Percentiles rank a stretch among this genome's conserved stretches.
phyloP scores from a whole-genome alignment of 768 basidiomycete genomes.

The Neoboletus brunneissimus region DNA sequence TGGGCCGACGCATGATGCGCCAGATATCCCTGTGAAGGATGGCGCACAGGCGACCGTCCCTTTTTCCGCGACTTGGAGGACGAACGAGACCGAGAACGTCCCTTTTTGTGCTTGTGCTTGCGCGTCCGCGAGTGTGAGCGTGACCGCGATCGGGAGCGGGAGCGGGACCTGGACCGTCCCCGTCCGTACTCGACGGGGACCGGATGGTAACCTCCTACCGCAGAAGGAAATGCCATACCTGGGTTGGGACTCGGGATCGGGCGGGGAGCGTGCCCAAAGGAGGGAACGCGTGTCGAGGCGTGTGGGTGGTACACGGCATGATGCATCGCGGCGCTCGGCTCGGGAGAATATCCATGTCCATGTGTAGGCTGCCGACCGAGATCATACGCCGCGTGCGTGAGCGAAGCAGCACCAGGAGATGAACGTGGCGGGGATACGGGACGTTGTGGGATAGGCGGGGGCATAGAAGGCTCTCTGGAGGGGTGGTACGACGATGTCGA shows the following conservation, averaged over 20 bases:
- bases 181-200: neutral
- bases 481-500: neutral
- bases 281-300: too few species aligned
- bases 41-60: neutral
- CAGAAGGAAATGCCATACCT: neutral
- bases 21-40: neutral
- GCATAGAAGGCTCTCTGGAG: neutral
- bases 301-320: neutral
- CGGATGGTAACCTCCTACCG: neutral
- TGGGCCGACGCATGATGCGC: neutral
- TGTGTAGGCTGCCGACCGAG: neutral
- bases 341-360: neutral
- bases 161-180: conserved; percentile 1
- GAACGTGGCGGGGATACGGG: too few species aligned
- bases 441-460: neutral
- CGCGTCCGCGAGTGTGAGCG: too few species aligned
- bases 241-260: neutral
- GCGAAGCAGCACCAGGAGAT: neutral
- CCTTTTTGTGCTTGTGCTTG: neutral
- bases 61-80: conserved; percentile 1
- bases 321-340: too few species aligned
- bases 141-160: neutral
- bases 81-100: conserved; percentile 5
- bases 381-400: neutral
- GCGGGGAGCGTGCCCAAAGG: neutral